Evolutionary conservation across 2,329 filamentous ascomycete species (phyloP).

Genomic region (Botrytis tulipae): DNA sequence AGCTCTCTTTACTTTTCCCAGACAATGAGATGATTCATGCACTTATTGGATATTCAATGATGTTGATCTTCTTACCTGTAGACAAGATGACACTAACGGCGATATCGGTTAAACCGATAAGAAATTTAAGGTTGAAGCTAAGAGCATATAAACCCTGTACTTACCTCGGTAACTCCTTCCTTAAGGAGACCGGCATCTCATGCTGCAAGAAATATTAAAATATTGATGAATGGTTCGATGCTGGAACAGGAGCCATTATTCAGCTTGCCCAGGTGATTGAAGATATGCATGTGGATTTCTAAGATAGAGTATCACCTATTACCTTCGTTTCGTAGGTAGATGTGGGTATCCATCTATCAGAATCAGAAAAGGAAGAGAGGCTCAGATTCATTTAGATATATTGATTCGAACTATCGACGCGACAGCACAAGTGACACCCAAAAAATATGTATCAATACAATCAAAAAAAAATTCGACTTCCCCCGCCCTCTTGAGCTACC

Average conservation of each 20-base stretch:
- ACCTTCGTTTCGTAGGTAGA: too few relatives aligned
- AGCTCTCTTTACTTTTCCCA: background rate
- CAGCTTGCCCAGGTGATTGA: background rate
- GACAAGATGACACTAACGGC: background rate
- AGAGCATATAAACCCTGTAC: background rate
- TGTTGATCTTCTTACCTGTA: background rate
- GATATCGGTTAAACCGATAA: constrained; percentile 16
- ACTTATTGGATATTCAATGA: background rate
- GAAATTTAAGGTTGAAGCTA: constrained; percentile 19
- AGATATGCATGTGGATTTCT: background rate
- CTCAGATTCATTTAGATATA: background rate
- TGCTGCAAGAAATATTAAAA: background rate
- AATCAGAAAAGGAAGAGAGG: background rate
- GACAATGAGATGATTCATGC: constrained; percentile 2
- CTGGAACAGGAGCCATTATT: background rate
- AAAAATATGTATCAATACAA: background rate
- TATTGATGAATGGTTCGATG: background rate
- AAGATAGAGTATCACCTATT: background rate
- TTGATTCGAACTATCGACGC: background rate
- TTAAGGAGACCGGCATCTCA: background rate
- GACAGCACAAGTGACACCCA: background rate
- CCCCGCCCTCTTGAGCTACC: background rate
- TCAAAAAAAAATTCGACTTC: background rate
- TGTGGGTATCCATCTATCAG: background rate
- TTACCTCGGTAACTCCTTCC: constrained; percentile 5